These are phyloP conservation scores for Marasmius fiardii DNA, from an alignment of 1,284 basidiomycete genomes.

Conservation along the genomic window DNA sequence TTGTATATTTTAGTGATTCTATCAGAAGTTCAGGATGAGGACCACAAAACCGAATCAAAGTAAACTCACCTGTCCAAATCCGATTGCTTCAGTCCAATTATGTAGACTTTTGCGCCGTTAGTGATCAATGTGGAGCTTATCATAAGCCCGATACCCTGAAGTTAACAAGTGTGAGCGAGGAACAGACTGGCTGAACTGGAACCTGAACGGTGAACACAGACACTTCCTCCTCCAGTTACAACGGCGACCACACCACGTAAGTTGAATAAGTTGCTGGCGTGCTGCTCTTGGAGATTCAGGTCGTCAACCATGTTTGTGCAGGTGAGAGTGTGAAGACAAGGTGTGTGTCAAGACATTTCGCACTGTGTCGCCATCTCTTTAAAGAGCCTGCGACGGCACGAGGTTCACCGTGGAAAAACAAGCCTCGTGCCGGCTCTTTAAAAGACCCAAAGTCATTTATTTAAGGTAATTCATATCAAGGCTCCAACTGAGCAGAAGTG, in stretches of 20 bases:
- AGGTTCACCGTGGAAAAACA: too few species aligned
- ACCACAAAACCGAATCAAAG: neutral
- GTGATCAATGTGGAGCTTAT: slow-evolving; percentile 42
- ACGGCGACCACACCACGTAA: slow-evolving; percentile 43
- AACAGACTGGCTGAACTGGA: neutral
- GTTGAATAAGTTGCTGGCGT: slow-evolving; percentile 40
- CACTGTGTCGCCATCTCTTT: too few species aligned
- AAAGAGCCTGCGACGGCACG: too few species aligned
- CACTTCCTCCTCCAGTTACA: slow-evolving; percentile 45
- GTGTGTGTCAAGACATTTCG: too few species aligned
- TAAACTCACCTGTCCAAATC: slow-evolving; percentile 34
- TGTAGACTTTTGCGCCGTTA: slow-evolving; percentile 48
- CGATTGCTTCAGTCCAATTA: slow-evolving; percentile 41
- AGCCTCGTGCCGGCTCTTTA: too few species aligned
- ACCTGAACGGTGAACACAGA: slow-evolving; percentile 20
- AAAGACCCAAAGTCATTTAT: too few species aligned
- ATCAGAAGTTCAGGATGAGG: neutral
- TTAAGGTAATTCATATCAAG: too few species aligned
- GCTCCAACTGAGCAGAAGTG: too few species aligned
- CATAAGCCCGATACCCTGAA: slow-evolving; percentile 47
- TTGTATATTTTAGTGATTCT: slow-evolving; percentile 37
- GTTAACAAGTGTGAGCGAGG: neutral
- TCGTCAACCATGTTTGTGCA: neutral
- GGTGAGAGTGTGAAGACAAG: too few species aligned
- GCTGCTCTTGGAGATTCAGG: slow-evolving; percentile 10